Conservation (phyloP, 352 stramenopile species). For the Blastocystis sp. region DNA sequence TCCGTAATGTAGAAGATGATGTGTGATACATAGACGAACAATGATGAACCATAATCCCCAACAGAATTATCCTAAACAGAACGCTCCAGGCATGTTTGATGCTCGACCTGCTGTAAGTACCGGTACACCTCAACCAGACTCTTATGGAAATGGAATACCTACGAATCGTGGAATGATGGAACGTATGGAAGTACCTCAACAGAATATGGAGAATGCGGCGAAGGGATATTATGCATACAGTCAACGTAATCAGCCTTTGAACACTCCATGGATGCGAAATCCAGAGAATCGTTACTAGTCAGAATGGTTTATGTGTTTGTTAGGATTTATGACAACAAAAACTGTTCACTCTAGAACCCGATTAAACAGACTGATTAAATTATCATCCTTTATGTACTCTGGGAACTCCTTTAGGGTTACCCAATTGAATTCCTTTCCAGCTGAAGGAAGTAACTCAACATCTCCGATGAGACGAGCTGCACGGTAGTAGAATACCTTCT, state of each 20-base stretch:
- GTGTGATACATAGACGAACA: background rate
- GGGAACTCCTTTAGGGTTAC: slow-evolving; percentile 44
- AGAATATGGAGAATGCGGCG: background rate
- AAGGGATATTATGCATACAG: background rate
- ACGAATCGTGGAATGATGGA: slow-evolving; percentile 53
- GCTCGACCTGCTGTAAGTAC: background rate
- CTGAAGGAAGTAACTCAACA: slow-evolving; percentile 12
- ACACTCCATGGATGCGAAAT: background rate
- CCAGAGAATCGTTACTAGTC: background rate
- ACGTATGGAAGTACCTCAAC: slow-evolving; percentile 3
- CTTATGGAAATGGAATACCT: slow-evolving; percentile 11
- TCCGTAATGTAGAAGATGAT: background rate
- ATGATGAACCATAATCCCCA: slow-evolving; percentile 13
- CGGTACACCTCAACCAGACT: background rate
- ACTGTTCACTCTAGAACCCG: slow-evolving; percentile 31
- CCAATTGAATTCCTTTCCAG: slow-evolving; percentile 51
- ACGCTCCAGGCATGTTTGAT: slow-evolving; percentile 6
- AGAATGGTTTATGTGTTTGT: background rate
- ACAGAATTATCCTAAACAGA: background rate
- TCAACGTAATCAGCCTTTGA: background rate
- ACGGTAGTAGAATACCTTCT: slow-evolving; percentile 63
- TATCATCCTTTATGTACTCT: slow-evolving; percentile 51
- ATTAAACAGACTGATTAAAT: slow-evolving; percentile 51
- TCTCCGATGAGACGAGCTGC: slow-evolving; percentile 49
- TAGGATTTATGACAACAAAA: background rate